These are phyloP conservation scores for Malassezia japonica DNA, from an alignment of 1,284 basidiomycete genomes.

Conservation along the genomic window DNA sequence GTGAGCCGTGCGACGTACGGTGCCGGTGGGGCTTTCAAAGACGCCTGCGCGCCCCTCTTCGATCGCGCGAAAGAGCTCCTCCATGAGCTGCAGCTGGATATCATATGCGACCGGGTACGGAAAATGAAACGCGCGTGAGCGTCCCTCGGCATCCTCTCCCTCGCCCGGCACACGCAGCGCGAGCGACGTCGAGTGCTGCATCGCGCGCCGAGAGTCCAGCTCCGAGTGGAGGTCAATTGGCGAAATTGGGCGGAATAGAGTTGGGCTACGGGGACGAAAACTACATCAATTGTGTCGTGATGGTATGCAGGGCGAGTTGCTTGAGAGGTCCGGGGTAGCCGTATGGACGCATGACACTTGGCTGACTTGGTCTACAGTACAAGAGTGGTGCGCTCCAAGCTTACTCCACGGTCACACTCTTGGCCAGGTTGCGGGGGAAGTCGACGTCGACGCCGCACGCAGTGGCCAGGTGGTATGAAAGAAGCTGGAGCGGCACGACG, in stretches of 20 bases:
- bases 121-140: slow-evolving; percentile 26
- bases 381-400: background rate
- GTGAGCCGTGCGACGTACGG: slow-evolving; percentile 30
- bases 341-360: no score
- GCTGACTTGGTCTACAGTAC: background rate
- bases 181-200: background rate
- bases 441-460: slow-evolving; percentile 95
- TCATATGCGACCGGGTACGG: slow-evolving; percentile 58
- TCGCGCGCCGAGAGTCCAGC: no score
- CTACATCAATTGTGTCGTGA: no score
- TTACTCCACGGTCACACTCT: slow-evolving; percentile 48
- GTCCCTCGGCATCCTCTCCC: background rate
- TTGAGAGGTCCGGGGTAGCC: no score
- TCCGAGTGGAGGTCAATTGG: no score
- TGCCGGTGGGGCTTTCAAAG: slow-evolving; percentile 52
- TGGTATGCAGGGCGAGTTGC: no score
- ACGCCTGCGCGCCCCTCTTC: slow-evolving; percentile 67
- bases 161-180: slow-evolving; percentile 5
- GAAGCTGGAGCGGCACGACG: slow-evolving; percentile 88
- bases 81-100: slow-evolving; percentile 83
- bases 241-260: background rate
- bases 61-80: slow-evolving; percentile 69
- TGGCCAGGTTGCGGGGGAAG: slow-evolving; percentile 86
- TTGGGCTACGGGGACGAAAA: no score
- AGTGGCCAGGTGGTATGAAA: slow-evolving; percentile 92